phyloP scores from a whole-genome alignment of 1,284 basidiomycete genomes.

The Volvariella volvacea region DNA sequence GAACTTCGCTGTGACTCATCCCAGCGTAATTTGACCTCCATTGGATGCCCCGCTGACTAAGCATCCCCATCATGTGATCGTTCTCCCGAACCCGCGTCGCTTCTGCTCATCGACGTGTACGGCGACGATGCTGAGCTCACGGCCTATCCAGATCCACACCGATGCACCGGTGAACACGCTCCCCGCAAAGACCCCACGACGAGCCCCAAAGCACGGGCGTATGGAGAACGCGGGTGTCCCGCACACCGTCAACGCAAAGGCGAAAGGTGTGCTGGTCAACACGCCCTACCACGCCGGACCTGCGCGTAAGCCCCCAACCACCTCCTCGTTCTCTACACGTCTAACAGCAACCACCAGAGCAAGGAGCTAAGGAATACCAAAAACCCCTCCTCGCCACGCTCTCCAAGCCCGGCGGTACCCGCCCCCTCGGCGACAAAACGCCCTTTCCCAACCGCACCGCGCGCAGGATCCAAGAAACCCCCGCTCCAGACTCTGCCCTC shows the following conservation, averaged over 20 bases:
- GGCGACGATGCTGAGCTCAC: conserved; percentile 36
- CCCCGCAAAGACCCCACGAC: conserved; percentile 46
- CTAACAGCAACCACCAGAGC: conserved; percentile 23
- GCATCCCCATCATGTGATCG: not conserved
- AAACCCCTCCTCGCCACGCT: conserved; percentile 9
- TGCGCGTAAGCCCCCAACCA: not conserved
- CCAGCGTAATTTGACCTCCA: too few species aligned
- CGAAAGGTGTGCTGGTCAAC: conserved; percentile 21
- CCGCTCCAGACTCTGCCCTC: conserved; percentile 12
- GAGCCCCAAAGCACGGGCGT: conserved; percentile 21
- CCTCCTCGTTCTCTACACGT: too few species aligned
- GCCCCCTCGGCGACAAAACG: conserved; percentile 48
- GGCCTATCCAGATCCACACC: conserved; percentile 28
- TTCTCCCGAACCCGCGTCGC: not conserved
- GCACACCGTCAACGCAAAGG: conserved; percentile 38
- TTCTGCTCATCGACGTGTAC: not conserved
- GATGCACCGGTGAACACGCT: conserved; percentile 16
- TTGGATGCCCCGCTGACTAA: too few species aligned
- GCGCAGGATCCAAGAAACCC: conserved; percentile 2
- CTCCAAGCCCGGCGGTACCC: conserved; percentile 13
- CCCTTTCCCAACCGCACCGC: conserved; percentile 46
- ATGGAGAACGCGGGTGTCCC: conserved; percentile 41
- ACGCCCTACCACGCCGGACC: conserved; percentile 29
- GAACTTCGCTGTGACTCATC: too few species aligned
- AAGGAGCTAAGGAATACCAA: conserved; percentile 14